Percentiles rank a stretch among this genome's conserved stretches.
Conservation (phyloP, 1,284 basidiomycete genomes). For the Vanrija sp. region DNA sequence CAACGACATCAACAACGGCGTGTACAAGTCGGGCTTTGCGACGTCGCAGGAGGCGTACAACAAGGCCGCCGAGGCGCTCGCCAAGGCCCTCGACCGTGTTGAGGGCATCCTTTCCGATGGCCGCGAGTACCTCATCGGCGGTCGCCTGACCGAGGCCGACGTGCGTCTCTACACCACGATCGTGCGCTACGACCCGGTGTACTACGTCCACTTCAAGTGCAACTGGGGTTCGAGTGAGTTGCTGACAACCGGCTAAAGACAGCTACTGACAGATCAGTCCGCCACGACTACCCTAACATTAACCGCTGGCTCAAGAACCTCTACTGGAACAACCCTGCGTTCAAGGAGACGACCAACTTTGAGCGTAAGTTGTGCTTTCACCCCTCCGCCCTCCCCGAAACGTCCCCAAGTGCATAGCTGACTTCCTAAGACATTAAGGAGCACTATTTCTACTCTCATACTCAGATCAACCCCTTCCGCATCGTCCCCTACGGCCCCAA, state of each 20-base stretch:
- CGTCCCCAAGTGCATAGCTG: background rate
- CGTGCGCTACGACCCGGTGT: conserved; percentile 78
- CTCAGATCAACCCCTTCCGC: conserved; percentile 66
- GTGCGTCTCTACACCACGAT: conserved; percentile 85
- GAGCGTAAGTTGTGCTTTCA: conserved; percentile 40
- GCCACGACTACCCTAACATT: conserved; percentile 72
- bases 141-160: conserved; percentile 84
- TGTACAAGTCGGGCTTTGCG: conserved; percentile 86
- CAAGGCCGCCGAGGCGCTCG: conserved; percentile 65
- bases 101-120: conserved; percentile 69
- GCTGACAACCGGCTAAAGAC: background rate
- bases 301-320: conserved; percentile 79
- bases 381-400: background rate
- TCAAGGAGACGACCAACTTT: conserved; percentile 85
- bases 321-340: conserved; percentile 87
- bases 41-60: conserved; percentile 77
- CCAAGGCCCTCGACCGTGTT: conserved; percentile 71
- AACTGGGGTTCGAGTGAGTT: conserved; percentile 63
- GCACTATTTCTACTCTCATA: conserved; percentile 62
- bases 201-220: conserved; percentile 91
- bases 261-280: conserved; percentile 32
- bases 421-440: conserved; percentile 66
- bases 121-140: conserved; percentile 78
- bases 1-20: conserved; percentile 58
- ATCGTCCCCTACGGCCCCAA: conserved; percentile 72